These are phyloP conservation scores for Seminavis robusta DNA, from an alignment of 108 stramenopile species.

Conservation along the genomic window DNA sequence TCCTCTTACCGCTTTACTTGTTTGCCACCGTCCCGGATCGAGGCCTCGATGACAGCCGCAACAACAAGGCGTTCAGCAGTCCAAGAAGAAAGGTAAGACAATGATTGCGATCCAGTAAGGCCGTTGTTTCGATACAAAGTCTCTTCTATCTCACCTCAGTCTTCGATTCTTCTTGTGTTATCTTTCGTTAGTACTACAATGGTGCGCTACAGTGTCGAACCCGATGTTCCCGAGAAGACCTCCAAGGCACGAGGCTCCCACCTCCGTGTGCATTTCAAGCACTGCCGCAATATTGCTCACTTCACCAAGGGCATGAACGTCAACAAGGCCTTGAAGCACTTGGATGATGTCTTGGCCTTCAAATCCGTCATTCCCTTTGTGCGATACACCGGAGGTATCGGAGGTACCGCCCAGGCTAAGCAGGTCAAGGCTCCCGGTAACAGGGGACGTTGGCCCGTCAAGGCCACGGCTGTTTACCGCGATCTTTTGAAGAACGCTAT, in stretches of 20 bases:
- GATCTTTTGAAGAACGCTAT: conserved; percentile 95
- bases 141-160: neutral
- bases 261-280: conserved; percentile 99
- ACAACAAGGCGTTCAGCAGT: too few species aligned
- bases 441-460: conserved; percentile 97
- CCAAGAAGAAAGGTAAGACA: too few species aligned
- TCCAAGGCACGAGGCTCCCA: conserved; percentile 94
- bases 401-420: conserved; percentile 94
- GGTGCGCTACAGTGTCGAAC: conserved; percentile 81
- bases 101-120: too few species aligned
- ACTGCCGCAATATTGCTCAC: conserved; percentile 95
- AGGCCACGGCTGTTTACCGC: conserved; percentile 94
- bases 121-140: neutral
- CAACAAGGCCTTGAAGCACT: conserved; percentile 80
- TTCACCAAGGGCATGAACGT: conserved; percentile 95
- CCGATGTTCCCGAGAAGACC: conserved; percentile 74
- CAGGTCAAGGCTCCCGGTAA: conserved; percentile 88
- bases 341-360: conserved; percentile 92
- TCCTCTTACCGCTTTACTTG: too few species aligned
- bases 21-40: too few species aligned
- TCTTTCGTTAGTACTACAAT: conserved; percentile 24
- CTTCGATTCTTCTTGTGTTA: neutral
- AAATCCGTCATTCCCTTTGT: conserved; percentile 97
- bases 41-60: too few species aligned
- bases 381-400: conserved; percentile 96